Base-by-base conservation (phyloP, 2,329 filamentous ascomycete genomes). In the Botrytis cinerea region DNA sequence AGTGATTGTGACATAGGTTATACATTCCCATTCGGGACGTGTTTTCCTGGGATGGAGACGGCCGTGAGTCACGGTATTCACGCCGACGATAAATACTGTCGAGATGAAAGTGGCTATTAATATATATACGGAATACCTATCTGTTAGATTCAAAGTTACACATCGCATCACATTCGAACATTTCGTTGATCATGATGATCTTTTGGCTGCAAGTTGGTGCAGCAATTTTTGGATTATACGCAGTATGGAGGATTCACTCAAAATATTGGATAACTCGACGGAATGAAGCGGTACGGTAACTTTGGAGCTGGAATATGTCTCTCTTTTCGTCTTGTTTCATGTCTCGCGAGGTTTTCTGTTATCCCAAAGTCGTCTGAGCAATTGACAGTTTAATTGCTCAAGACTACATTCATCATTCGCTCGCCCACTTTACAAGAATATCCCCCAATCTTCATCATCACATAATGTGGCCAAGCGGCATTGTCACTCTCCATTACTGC, bases 1-100 rank as follows among this genome's bases (percentile, higher is more conserved):
- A 25, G 8, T 22, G 18, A 35, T 45, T 46, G 60, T 38, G 38
- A 16, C 46, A 14, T n/a, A 35, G 60, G n/a, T n/a, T 68, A 22
- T 22, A 72, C 62, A 40, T 72, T 60, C 70, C 70, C 2, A 60
- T 59, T 72, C 51, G 57, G 43, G 70, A 9, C 35, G 28, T 40
- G 7, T 59, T 38, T 68, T 72, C 70, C 70, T 68, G 70, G 51
- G 40, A 14, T 70, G 32, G 18, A 28, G n/a, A 68, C 14, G 32
- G 48, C 14, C 14, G 40, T 45, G 66, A 68, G 32, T 60, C 64
- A 28, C 14, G 12, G 6, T 22, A 35, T 32, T 25, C 45, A 64
- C 32, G 45, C 12, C 43, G 48, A 62, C 38, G 25, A 63, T n/a
- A 28, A 12, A 68, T 25, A 43, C 48, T 68, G 18, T 22, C 12